Base-by-base conservation (phyloP, 2,329 filamentous ascomycete species). In the Ophiostoma pallidulum region DNA sequence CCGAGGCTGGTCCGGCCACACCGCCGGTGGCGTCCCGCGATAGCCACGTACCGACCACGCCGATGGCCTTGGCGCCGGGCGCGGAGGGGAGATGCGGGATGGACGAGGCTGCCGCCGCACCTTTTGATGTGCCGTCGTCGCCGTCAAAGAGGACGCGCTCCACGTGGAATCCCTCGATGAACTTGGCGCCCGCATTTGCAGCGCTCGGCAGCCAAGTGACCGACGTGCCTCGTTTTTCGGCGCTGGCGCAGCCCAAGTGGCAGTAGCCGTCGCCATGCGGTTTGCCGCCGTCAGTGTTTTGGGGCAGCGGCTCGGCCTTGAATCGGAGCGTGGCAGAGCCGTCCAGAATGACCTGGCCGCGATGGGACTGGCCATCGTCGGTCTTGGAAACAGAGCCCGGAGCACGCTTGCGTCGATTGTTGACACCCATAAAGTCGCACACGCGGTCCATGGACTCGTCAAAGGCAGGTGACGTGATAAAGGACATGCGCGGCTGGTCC, bases 141-240 rank as follows among this genome's bases (percentile, higher is more conserved):
- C 74, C 68, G 19, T 80, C 77, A 60, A 94, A 94, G 0, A 85
- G 54, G 14, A 96, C 70, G 51, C 75, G 74, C 12, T 86, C 76
- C 0, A 81, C 85, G 18, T 80, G 65, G 58, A 92, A 87, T 0
- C 89, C 89, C 68, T 96, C 88, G 49, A 94, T 76, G 60, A 95
- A 95, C 53, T 75, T 71, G 1, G 89, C 86, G 0, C 89, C 89
- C 1, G 84, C 80, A 45, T 74, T 73, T 1, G 82, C 84, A 3
- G 91, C 89, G 56, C 89, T 86, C 0, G 86, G 86, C 13, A 96
- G 69, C 72, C 80, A 96, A 7, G 78, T 79, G 20, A 86, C 79
- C 0, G 78, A 75, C 0, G 90, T 85, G 0, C 90, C 88, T 62
- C 84, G 81, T 67, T 96, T 96, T 53, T 81, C 79, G 40, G 75